phyloP scores from a whole-genome alignment of 2,329 filamentous ascomycete genomes.

The Fusarium algeriense region DNA sequence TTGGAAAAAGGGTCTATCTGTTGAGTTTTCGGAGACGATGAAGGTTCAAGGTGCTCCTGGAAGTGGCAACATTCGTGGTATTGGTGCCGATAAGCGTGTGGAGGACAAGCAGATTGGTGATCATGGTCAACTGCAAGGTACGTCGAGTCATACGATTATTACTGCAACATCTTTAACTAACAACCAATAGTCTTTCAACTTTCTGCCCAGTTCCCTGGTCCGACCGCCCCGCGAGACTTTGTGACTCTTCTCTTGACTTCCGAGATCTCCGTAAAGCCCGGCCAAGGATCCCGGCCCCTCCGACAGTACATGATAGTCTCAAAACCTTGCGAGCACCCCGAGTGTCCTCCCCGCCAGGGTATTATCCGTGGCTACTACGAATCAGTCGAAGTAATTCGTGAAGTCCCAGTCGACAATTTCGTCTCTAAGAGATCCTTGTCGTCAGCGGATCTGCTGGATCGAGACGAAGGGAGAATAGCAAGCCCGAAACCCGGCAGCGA shows the following conservation, averaged over 20 bases:
- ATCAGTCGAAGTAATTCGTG: constrained; percentile 90
- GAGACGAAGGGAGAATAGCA: constrained; percentile 46
- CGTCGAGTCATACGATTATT: constrained; percentile 8
- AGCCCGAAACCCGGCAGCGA: constrained; percentile 30
- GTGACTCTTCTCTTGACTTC: constrained; percentile 82
- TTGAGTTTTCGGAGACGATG: constrained; percentile 84
- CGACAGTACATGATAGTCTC: constrained; percentile 90
- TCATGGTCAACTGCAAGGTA: constrained; percentile 73
- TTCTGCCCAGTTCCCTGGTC: constrained; percentile 90
- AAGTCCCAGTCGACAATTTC: constrained; percentile 72
- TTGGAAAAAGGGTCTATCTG: constrained; percentile 81
- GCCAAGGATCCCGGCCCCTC: constrained; percentile 54
- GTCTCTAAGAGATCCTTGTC: constrained; percentile 51
- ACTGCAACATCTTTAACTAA: constrained; percentile 22
- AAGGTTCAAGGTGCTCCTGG: constrained; percentile 77
- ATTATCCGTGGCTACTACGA: constrained; percentile 90
- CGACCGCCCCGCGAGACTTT: constrained; percentile 89
- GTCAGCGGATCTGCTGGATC: constrained; percentile 47
- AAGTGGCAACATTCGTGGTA: constrained; percentile 82
- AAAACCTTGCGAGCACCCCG: constrained; percentile 82
- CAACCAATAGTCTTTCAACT: constrained; percentile 79
- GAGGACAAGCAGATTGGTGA: constrained; percentile 71
- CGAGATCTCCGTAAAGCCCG: constrained; percentile 58
- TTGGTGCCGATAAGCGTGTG: constrained; percentile 82
- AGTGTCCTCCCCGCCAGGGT: constrained; percentile 75